Evolutionary conservation across 2,329 filamentous ascomycete genomes (phyloP).

Genomic region (Paraphoma sp.): DNA sequence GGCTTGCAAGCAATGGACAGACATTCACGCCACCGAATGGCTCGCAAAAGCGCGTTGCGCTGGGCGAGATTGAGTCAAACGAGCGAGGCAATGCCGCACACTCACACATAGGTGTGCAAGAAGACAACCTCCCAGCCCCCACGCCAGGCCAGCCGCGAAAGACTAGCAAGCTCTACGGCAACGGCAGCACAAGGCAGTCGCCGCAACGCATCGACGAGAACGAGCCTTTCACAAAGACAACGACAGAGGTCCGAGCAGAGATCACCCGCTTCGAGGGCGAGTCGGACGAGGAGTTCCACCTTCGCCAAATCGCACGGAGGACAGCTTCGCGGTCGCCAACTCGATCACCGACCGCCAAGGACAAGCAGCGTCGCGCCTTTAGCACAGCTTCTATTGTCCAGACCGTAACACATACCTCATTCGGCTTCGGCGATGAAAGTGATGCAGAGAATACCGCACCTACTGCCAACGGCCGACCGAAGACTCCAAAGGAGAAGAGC

Average conservation of each 20-base stretch:
- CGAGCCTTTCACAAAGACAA: constrained; percentile 57
- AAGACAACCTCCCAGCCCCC: constrained; percentile 92
- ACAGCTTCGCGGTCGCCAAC: constrained; percentile 69
- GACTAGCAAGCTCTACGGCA: constrained; percentile 78
- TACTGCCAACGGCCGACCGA: constrained; percentile 43
- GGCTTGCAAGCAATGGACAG: constrained; percentile 68
- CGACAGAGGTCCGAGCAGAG: constrained; percentile 67
- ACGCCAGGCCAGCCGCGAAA: constrained; percentile 96
- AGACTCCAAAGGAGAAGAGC: constrained; percentile 53
- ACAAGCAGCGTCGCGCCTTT: constrained; percentile 73
- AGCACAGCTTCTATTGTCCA: constrained; percentile 70
- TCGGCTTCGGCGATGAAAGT: constrained; percentile 50
- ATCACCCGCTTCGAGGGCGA: constrained; percentile 66
- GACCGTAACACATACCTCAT: constrained; percentile 44
- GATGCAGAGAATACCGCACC: constrained; percentile 55
- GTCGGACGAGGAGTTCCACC: constrained; percentile 82
- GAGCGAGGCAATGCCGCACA: constrained; percentile 55
- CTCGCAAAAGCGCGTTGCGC: constrained; percentile 76
- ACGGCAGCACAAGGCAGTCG: constrained; percentile 37
- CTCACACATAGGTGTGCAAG: constrained; percentile 69
- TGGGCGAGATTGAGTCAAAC: constrained; percentile 94
- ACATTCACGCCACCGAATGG: constrained; percentile 85
- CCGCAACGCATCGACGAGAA: constrained; percentile 55
- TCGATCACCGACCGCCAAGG: constrained; percentile 63
- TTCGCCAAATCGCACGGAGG: constrained; percentile 67